Evolutionary conservation across 345 rosid species (phyloP), one percentile per base, ranked within the genome.

Genomic region (Lepidium sativum): DNA sequence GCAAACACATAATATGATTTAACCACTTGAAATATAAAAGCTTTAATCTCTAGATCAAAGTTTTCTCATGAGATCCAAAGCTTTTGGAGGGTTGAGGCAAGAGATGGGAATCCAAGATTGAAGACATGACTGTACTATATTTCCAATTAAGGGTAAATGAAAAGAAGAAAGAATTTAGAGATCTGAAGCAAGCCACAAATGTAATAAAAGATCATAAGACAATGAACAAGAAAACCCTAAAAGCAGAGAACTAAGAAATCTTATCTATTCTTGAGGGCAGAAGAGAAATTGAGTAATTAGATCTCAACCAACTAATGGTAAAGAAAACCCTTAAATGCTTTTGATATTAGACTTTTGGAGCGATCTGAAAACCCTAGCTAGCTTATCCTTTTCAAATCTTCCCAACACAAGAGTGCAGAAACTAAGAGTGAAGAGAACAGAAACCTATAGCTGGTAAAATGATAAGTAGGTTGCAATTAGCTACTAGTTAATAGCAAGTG

Each of bases 281-380:
- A 15, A 40, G 15, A 41, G 60, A 40, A 51, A 31, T 18, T 6
- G 39, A 56, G 70, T 49, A 33, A 71, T 15, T 16, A 57, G 67
- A 72, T 66, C 63, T 65, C 67, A 44, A 43, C 27, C 16, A 51
- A 52, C 15, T n/a, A 9, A 57, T 4, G 33, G 54, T 14, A 10
- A 37, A 52, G 15, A 60, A 43, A 53, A 20, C 41, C 4, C 59
- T 60, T 53, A 73, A 63, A 60, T 39, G n/a, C n/a, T 54, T 2
- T 59, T 51, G 67, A 59, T 17, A 44, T 51, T 15, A 20, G 38
- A 18, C 32, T 56, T 45, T 38, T 27, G 11, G 29, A 71, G 53
- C 43, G 52, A 34, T 48, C 10, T 32, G 53, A 34, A 49, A 77
- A 60, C 71, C 70, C 59, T 74, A 57, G 53, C 53, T 68, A 50